phyloP scores from a whole-genome alignment of 768 basidiomycete species.

The Russula compacta region DNA sequence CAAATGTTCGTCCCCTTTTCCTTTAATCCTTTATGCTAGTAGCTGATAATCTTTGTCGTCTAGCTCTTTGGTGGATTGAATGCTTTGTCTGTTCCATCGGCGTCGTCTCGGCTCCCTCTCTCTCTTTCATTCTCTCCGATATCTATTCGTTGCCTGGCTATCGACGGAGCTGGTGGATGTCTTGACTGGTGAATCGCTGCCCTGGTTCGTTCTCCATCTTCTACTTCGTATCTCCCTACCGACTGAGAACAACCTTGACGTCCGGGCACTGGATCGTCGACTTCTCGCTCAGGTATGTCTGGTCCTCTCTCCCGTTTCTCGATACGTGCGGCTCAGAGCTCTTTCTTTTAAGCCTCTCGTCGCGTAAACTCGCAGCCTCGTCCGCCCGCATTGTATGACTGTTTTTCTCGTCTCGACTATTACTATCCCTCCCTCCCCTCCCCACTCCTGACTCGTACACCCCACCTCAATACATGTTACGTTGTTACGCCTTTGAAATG shows the following conservation, averaged over 20 bases:
- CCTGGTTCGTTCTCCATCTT: conserved; percentile 16
- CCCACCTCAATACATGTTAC: too few relatives aligned
- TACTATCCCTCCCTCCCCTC: too few relatives aligned
- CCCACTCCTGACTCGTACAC: too few relatives aligned
- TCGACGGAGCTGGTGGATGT: conserved; percentile 3
- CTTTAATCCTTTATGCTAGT: neutral
- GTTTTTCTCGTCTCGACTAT: too few relatives aligned
- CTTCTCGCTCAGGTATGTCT: conserved; percentile 2
- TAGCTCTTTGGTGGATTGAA: conserved; percentile 3
- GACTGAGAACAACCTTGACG: conserved; percentile 11
- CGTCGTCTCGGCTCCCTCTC: neutral
- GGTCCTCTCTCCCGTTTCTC: neutral
- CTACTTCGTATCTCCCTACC: conserved; percentile 11
- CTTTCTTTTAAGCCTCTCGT: neutral
- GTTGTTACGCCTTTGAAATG: too few relatives aligned
- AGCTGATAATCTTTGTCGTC: conserved; percentile 4
- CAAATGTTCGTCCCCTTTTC: neutral
- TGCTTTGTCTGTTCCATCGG: conserved; percentile 1
- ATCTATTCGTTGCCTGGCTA: neutral
- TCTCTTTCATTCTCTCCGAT: conserved; percentile 2
- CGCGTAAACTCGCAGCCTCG: neutral
- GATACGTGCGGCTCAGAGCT: neutral
- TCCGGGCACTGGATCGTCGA: conserved; percentile 14
- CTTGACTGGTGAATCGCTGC: conserved; percentile 4
- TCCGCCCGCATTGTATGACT: too few relatives aligned